Evolutionary conservation across 768 basidiomycete species (phyloP), one percentile per base, ranked within the genome.

Genomic region (Agaricus subrufescens): DNA sequence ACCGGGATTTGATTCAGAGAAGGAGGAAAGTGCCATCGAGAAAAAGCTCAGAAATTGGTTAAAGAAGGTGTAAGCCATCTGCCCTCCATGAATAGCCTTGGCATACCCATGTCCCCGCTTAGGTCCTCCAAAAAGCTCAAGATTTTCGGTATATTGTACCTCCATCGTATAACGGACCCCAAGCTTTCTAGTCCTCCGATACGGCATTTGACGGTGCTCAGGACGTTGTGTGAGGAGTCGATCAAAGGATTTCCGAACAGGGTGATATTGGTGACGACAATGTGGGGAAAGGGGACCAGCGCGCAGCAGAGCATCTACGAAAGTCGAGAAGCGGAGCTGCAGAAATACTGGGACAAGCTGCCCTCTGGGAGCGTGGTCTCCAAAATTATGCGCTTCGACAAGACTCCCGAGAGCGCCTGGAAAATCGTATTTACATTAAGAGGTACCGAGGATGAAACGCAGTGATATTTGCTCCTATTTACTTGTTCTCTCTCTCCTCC

Each of bases 141-240:
- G 30, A 54, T 61, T 6, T 46, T 27, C 12, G 57, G 57, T 25
- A 55, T 61, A 26, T 31, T 61, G 11, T 61, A 61, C 25, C 60
- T 61, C 29, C 50, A 58, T 23, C 45, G 51, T 2, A 58, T 58
- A 25, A 56, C 60, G 40, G 56, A 61, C 37, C 54, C 39, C 47
- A 50, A 50, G 27, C 40, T 61, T 40, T 40, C 60, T 2, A 56
- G 52, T 29, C 59, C 51, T 12, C 56, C 53, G 4, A 39, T 54
- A 27, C 38, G 43, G 4, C 52, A 58, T 47, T 50, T 58, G 30
- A 44, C 50, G 23, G 37, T 56, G 37, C 47, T 61, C n/a, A 49
- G 47, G 37, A 55, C 42, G 9, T 25, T 61, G 46, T 48, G 39
- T n/a, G 47, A 46, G 2, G 25, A 48, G 3, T 55, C 54, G 12